These are phyloP conservation scores for Fusarium abutilonis DNA, from an alignment of 2,329 filamentous ascomycete species.

Conservation along the genomic window DNA sequence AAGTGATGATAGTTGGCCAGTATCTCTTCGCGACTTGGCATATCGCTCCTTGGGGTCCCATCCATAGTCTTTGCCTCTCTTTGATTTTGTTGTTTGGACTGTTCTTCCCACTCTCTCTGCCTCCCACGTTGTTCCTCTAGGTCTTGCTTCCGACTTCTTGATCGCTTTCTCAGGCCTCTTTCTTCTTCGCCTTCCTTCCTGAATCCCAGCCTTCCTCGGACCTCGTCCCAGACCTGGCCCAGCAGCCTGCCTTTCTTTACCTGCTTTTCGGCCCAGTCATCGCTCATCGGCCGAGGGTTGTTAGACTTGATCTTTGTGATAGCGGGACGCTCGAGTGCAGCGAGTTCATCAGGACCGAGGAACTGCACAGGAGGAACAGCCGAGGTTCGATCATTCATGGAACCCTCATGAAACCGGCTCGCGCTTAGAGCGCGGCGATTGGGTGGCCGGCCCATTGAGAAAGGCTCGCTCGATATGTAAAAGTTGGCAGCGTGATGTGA, in stretches of 20 bases:
- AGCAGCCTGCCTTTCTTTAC: slow-evolving; percentile 48
- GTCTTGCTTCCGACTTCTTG: slow-evolving; percentile 37
- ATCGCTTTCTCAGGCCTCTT: slow-evolving; percentile 38
- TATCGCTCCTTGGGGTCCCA: slow-evolving; percentile 35
- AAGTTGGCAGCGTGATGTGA: background rate
- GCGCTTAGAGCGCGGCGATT: slow-evolving; percentile 50
- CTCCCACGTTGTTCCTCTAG: slow-evolving; percentile 31
- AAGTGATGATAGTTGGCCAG: slow-evolving; percentile 66
- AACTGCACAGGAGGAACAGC: slow-evolving; percentile 75
- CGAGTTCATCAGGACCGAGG: slow-evolving; percentile 57
- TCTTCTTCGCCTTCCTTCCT: slow-evolving; percentile 43
- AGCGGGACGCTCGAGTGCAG: slow-evolving; percentile 46
- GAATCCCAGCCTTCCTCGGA: slow-evolving; percentile 49
- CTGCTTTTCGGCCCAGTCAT: slow-evolving; percentile 48
- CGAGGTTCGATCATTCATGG: slow-evolving; percentile 84
- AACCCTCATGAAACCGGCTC: slow-evolving; percentile 78
- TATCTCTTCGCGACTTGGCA: slow-evolving; percentile 60
- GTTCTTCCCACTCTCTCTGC: slow-evolving; percentile 33
- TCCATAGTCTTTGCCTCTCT: slow-evolving; percentile 17
- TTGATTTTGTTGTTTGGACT: slow-evolving; percentile 23
- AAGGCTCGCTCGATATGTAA: background rate
- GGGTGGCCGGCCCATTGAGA: slow-evolving; percentile 45
- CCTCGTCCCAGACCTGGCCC: slow-evolving; percentile 54
- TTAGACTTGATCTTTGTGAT: slow-evolving; percentile 18
- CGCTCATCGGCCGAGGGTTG: slow-evolving; percentile 39